Base-by-base conservation (phyloP, 73 alveolate genomes). In the Paramecium tetraurelia region DNA sequence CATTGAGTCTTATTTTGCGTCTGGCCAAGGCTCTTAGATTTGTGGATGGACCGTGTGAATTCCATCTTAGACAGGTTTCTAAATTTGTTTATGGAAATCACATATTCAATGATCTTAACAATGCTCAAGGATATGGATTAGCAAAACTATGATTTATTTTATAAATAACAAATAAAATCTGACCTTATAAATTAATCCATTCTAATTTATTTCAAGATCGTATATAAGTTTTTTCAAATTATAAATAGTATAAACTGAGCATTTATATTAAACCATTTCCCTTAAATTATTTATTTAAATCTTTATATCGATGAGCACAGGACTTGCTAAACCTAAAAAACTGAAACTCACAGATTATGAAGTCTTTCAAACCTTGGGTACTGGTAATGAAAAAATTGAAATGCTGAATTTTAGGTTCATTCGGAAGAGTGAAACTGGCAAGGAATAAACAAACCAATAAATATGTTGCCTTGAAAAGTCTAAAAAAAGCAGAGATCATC, bases 381-480 rank as follows among this genome's bases (percentile, higher is more conserved):
- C 98, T 36, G 99, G 99, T 83, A 75, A 75, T 31, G 40, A 43
- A 29, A 29, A 38, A 35, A 53, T 36, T 40, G 31, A 53, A 53
- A 53, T 53, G 69, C 31, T 53, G 69, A 86, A 86, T 36, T 46
- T 53, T 53, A 92, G 95, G 95, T n/a, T 93, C 99, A 46, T 98
- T 89, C 92, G 99, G 99, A 53, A 93, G 97, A 92, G 99, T 98
- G 43, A 94, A 98, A 93, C 96, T 98, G 53, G 98, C 97, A 40
- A 97, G 93, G 75, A 96, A 92, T 84, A 94, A 92, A 86, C 85
- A 59, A 70, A 93, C 92, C 11, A 59, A 92, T 38, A 95, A 94
- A 85, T 97, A 96, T 22, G 95, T 93, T 92, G 99, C 99, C 22
- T 93, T 98, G 68, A 98, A 98, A 93, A 95, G 97, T 86, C 95